A percentile compares a stretch with the other conserved stretches of the same genome.
Conservation (phyloP, 352 stramenopile genomes). For the Pythium myriotylum region DNA sequence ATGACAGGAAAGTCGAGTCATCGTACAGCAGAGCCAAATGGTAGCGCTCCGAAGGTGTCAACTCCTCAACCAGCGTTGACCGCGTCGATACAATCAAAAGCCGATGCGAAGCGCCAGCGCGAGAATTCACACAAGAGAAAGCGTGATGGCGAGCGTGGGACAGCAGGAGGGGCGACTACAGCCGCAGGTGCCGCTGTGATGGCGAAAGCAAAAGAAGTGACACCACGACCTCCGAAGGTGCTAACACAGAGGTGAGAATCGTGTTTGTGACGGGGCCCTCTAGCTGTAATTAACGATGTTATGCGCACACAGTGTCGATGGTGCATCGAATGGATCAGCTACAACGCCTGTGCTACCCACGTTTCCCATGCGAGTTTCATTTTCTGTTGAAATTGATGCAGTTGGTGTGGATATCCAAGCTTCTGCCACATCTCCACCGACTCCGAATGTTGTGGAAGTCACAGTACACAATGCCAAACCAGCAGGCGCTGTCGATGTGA, state of each 20-base stretch:
- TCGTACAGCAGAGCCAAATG: neutral
- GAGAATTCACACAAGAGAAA: conserved; percentile 67
- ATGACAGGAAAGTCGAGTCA: conserved; percentile 42
- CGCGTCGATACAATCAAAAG: neutral
- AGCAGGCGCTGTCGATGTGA: conserved; percentile 39
- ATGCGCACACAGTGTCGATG: conserved; percentile 5
- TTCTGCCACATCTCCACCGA: conserved; percentile 2
- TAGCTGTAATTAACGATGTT: neutral
- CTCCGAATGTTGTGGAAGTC: conserved; percentile 44
- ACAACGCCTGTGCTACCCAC: conserved; percentile 49
- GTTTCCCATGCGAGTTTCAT: conserved; percentile 61
- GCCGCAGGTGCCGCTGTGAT: conserved; percentile 26
- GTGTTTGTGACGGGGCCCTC: neutral
- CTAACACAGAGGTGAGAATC: conserved; percentile 51
- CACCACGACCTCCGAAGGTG: conserved; percentile 48
- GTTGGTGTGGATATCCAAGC: conserved; percentile 4
- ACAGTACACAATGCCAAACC: conserved; percentile 69
- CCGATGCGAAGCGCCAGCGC: conserved; percentile 21
- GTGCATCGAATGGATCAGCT: neutral
- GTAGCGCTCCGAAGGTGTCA: neutral
- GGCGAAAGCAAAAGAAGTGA: conserved; percentile 67
- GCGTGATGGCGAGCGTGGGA: conserved; percentile 46
- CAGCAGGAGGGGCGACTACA: conserved; percentile 17
- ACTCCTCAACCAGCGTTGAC: neutral
- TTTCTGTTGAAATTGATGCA: conserved; percentile 64